These are phyloP conservation scores for Penstemon eatonii DNA, from an alignment of 257 asterid genomes.

Conservation along the genomic window DNA sequence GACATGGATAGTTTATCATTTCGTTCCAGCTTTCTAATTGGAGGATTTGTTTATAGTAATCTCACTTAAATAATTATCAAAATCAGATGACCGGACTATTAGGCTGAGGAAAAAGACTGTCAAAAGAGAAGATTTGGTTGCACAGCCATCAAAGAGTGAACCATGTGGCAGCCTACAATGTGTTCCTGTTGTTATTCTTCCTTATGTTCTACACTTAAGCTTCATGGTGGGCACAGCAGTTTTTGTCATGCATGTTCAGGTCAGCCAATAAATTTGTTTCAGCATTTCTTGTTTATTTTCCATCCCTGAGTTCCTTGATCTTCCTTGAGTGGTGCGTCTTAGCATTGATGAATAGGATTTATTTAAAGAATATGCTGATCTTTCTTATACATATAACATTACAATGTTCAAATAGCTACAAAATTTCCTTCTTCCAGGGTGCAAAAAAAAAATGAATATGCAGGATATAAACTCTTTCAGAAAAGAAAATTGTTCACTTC, in stretches of 20 bases:
- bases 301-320: not conserved
- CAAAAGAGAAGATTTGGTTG: constrained; percentile 30
- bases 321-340: constrained; percentile 2
- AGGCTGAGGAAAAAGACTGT: constrained; percentile 49
- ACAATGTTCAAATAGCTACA: constrained; percentile 12
- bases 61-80: constrained; percentile 27
- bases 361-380: constrained; percentile 11
- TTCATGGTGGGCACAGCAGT: constrained; percentile 84
- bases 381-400: constrained; percentile 4
- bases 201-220: constrained; percentile 72
- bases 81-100: constrained; percentile 40
- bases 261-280: constrained; percentile 29
- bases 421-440: not conserved
- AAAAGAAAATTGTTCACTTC: constrained; percentile 7
- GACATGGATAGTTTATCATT: not conserved
- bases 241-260: constrained; percentile 95
- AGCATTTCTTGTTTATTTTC: constrained; percentile 9
- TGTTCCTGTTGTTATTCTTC: constrained; percentile 61
- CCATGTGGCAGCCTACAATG: constrained; percentile 26
- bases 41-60: not conserved
- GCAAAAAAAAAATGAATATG: not conserved
- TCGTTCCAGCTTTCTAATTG: constrained; percentile 10
- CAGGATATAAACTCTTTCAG: not conserved
- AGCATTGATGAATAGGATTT: not conserved
- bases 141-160: constrained; percentile 36